A percentile compares a stretch with the other conserved stretches of the same genome.
phyloP scores from a whole-genome alignment of 2,329 filamentous ascomycete species.

The Biscogniauxia marginata region DNA sequence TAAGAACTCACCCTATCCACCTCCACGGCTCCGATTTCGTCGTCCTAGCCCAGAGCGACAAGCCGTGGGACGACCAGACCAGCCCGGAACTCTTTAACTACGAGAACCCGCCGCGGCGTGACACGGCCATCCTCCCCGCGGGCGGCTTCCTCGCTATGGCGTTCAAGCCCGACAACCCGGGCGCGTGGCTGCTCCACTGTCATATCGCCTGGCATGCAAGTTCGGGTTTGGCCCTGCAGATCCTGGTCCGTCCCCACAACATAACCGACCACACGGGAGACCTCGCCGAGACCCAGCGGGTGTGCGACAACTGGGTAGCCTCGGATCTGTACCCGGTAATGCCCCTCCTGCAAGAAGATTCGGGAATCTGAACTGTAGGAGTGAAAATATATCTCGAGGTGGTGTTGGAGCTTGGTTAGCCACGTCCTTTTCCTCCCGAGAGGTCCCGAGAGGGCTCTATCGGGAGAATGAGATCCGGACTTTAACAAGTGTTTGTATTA shows the following conservation, averaged over 20 bases:
- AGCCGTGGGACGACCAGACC: slow-evolving; percentile 2
- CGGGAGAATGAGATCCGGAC: no score
- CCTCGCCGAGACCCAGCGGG: slow-evolving; percentile 8
- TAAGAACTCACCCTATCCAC: slow-evolving; percentile 44
- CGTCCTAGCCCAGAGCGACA: slow-evolving; percentile 35
- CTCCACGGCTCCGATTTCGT: slow-evolving; percentile 52
- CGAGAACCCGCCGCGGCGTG: slow-evolving; percentile 36
- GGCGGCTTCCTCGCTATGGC: slow-evolving; percentile 48
- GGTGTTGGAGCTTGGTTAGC: not conserved
- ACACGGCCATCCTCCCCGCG: slow-evolving; percentile 43
- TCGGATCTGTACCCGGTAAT: slow-evolving; percentile 2
- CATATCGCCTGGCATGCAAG: slow-evolving; percentile 30
- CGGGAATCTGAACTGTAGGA: slow-evolving; percentile 8
- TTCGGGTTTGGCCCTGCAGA: slow-evolving; percentile 26
- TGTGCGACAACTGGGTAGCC: slow-evolving; percentile 10
- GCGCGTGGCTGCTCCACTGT: slow-evolving; percentile 31
- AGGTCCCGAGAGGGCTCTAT: no score
- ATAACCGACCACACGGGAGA: slow-evolving; percentile 6
- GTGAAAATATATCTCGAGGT: not conserved
- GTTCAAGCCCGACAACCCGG: slow-evolving; percentile 51
- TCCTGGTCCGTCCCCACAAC: slow-evolving; percentile 18
- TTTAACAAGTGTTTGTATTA: no score
- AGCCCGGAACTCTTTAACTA: slow-evolving; percentile 10
- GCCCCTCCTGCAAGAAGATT: slow-evolving; percentile 8
- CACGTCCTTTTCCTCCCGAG: not conserved